phyloP scores from a whole-genome alignment of 2,329 filamentous ascomycete species.

The Thielaviopsis musarum region DNA sequence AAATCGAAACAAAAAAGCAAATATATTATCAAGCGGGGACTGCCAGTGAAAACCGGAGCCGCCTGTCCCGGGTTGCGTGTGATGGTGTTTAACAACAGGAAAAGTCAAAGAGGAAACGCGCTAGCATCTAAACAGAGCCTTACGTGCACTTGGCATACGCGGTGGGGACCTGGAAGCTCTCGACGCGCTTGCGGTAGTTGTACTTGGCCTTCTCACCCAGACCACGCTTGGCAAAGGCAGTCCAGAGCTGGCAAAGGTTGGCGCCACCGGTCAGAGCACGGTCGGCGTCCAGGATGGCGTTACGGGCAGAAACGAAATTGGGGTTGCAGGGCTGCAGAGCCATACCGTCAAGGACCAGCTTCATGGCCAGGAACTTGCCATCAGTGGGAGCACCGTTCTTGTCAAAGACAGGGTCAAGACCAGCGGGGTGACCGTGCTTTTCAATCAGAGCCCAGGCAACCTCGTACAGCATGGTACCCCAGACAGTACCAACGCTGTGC shows the following conservation, averaged over 20 bases:
- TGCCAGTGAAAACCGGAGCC: too few relatives aligned
- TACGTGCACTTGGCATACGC: constrained; percentile 15
- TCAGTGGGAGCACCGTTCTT: constrained; percentile 30
- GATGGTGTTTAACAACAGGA: background rate
- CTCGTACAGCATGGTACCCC: constrained; percentile 37
- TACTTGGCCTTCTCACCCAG: constrained; percentile 25
- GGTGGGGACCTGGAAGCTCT: constrained; percentile 19
- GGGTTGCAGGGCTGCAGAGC: constrained; percentile 39
- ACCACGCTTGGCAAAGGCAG: constrained; percentile 38
- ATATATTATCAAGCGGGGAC: too few relatives aligned
- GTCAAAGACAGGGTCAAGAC: constrained; percentile 24
- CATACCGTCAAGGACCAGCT: constrained; percentile 35
- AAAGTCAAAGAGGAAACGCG: background rate
- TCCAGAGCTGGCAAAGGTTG: constrained; percentile 37
- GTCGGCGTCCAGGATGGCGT: constrained; percentile 40
- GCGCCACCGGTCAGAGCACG: constrained; percentile 30
- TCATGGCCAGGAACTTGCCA: constrained; percentile 33
- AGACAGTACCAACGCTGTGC: constrained; percentile 34
- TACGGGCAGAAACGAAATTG: constrained; percentile 33
- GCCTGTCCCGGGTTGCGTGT: too few relatives aligned
- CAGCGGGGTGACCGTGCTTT: constrained; percentile 33
- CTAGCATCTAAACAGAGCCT: background rate
- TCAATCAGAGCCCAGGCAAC: constrained; percentile 41
- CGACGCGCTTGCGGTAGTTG: constrained; percentile 16
- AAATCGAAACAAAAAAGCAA: too few relatives aligned